Percentiles rank a stretch among this genome's conserved stretches.
These are phyloP conservation scores for Aspergillus udagawae DNA, from an alignment of 2,329 filamentous ascomycete species.

Conservation along the genomic window DNA sequence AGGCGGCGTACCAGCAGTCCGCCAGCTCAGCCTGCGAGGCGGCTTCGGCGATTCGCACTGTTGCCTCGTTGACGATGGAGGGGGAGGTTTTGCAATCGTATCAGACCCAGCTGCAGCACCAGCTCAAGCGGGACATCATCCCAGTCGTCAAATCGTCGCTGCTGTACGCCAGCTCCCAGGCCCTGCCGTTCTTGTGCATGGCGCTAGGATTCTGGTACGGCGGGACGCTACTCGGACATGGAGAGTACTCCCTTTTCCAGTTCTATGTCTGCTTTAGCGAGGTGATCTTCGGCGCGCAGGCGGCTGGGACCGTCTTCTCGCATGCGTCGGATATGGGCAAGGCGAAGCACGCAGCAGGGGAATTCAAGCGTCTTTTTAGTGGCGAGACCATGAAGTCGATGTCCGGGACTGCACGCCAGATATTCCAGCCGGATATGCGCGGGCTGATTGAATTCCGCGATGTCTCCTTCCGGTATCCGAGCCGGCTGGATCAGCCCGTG, in stretches of 20 bases:
- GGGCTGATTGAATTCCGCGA: slow-evolving; percentile 84
- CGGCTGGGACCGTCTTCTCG: slow-evolving; percentile 82
- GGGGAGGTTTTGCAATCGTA: slow-evolving; percentile 72
- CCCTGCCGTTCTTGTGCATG: slow-evolving; percentile 75
- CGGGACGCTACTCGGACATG: slow-evolving; percentile 65
- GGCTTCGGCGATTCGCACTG: slow-evolving; percentile 88
- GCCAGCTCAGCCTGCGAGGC: slow-evolving; percentile 90
- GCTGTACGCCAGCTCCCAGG: slow-evolving; percentile 82
- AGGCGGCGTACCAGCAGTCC: slow-evolving; percentile 72
- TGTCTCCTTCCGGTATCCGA: slow-evolving; percentile 92
- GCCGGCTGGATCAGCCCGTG: slow-evolving; percentile 82
- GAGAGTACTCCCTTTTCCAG: slow-evolving; percentile 73
- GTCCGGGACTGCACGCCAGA: slow-evolving; percentile 11
- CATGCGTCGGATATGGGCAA: slow-evolving; percentile 93
- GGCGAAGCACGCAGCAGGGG: slow-evolving; percentile 75
- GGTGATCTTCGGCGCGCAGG: slow-evolving; percentile 87
- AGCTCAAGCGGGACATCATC: slow-evolving; percentile 64
- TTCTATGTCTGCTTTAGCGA: slow-evolving; percentile 91
- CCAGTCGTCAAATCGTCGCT: slow-evolving; percentile 72
- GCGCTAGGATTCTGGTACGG: slow-evolving; percentile 94
- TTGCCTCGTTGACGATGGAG: slow-evolving; percentile 85
- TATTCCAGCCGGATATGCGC: slow-evolving; percentile 46
- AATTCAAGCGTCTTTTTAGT: slow-evolving; percentile 81
- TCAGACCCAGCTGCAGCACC: slow-evolving; percentile 59
- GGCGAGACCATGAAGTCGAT: slow-evolving; percentile 63